Evolutionary conservation across 805 yeast species (phyloP).

Genomic region (Cyberlindnera sargentensis): DNA sequence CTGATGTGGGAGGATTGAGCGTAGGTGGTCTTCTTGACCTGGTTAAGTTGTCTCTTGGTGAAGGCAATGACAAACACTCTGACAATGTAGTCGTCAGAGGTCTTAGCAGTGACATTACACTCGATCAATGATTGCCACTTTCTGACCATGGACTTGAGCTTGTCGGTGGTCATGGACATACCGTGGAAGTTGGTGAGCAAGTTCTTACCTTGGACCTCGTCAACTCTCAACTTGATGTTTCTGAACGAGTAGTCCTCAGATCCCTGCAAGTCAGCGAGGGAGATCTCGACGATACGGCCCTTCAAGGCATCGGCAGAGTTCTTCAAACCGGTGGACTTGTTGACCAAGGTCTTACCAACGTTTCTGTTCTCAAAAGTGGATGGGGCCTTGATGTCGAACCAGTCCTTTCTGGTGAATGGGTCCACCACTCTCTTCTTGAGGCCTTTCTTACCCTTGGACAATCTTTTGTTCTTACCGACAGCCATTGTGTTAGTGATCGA

Average conservation of each 20-base stretch:
- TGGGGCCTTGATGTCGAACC: constrained; percentile 99
- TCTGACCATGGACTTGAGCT: constrained; percentile 95
- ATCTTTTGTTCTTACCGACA: constrained; percentile 84
- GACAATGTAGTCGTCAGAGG: constrained; percentile 94
- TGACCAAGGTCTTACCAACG: constrained; percentile 97
- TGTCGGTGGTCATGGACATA: constrained; percentile 95
- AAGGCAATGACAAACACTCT: constrained; percentile 96
- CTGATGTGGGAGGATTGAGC: constrained; percentile 97
- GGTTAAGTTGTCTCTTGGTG: constrained; percentile 97
- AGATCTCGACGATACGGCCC: constrained; percentile 95
- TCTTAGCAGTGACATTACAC: constrained; percentile 97
- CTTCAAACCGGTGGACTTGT: constrained; percentile 97
- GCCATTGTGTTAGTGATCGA: constrained; percentile 28
- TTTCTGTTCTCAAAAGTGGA: constrained; percentile 97
- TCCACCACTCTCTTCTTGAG: constrained; percentile 98
- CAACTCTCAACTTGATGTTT: constrained; percentile 96
- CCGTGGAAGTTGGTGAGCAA: constrained; percentile 99
- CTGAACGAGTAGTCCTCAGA: constrained; percentile 98
- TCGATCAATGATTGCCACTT: constrained; percentile 98
- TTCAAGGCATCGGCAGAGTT: constrained; percentile 97
- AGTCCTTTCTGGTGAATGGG: constrained; percentile 99
- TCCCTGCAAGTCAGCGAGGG: constrained; percentile 96
- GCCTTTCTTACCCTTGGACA: constrained; percentile 91
- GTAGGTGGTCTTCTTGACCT: constrained; percentile 94
- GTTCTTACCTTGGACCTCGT: constrained; percentile 98